phyloP scores from a whole-genome alignment of 371 early-diverging fungal genomes.

The Mortierella sp. region DNA sequence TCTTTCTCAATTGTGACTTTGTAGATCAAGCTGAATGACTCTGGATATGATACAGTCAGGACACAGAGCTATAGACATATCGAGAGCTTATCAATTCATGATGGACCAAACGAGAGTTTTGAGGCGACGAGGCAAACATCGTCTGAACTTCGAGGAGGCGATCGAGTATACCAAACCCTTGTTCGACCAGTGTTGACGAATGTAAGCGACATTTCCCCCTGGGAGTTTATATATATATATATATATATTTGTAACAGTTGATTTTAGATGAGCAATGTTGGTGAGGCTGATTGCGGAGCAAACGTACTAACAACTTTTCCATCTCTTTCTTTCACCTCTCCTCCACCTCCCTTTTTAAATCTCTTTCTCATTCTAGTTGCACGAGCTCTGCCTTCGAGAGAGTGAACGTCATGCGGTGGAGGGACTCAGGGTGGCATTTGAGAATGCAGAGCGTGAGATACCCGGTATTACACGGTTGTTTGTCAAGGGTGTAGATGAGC shows the following conservation, averaged over 20 bases:
- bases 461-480: slow-evolving; percentile 69
- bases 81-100: slow-evolving; percentile 28
- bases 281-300: background rate
- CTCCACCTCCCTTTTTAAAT: background rate
- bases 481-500: slow-evolving; percentile 59
- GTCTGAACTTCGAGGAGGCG: too few species aligned
- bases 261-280: too few species aligned
- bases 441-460: slow-evolving; percentile 70
- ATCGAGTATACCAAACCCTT: slow-evolving; percentile 38
- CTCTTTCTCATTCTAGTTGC: slow-evolving; percentile 21
- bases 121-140: background rate
- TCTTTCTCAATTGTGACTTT: background rate
- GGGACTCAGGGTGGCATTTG: slow-evolving; percentile 64
- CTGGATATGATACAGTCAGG: slow-evolving; percentile 50
- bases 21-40: slow-evolving; percentile 30
- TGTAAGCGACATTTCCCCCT: slow-evolving; percentile 6
- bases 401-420: slow-evolving; percentile 68
- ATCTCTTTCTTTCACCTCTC: background rate
- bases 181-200: slow-evolving; percentile 45
- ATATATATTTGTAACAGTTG: background rate
- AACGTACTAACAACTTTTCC: background rate
- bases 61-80: slow-evolving; percentile 27
- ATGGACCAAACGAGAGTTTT: slow-evolving; percentile 5
- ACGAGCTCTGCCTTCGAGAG: slow-evolving; percentile 61
- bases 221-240: background rate